Evolutionary conservation across 805 yeast genomes (phyloP), one percentile per base, ranked within the genome.

Genomic region (Komagataella pseudopastoris): DNA sequence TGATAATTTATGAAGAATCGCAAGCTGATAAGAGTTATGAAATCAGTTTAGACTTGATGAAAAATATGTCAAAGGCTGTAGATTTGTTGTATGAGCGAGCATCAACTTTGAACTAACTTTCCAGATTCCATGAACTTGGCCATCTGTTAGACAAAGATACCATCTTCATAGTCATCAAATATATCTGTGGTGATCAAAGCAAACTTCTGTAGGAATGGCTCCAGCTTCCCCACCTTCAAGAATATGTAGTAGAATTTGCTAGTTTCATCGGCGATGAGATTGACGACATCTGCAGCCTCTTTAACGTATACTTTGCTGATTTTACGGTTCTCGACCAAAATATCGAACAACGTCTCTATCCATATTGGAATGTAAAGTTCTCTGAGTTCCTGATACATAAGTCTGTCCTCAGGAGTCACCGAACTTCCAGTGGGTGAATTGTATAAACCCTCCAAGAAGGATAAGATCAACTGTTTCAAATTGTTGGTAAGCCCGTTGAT

Each of bases 51-150:
- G 93, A 87, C 53, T 80, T 95, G 58, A 81, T 95, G 49, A 86
- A 85, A 64, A 85, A 87, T 63, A 81, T 93, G 81, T 84, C 93
- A 23, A 77, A 71, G 51, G 96, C 84, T 30, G 96, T 93, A 22
- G 98, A 93, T 60, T 75, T 88, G 58, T 74, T 93, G 60, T 93
- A 89, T 61, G 98, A 90, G 64, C 93, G 91, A 71, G 98, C 97
- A 7, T 81, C 95, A 46, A 77, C 84, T 20, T 74, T 90, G 59
- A 86, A 87, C 59, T 88, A 71, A 63, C 46, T 39, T 45, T 30
- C 14, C 6, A 8, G 5, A 30, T 30, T 30, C 10, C 39, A 10
- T 30, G 39, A 8, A 12, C 14, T 30, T 30, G 39, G 39, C 6
- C 36, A 24, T 6, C 36, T 24, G 36, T 30, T 30, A 30, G 39